Evolutionary conservation across 2,329 filamentous ascomycete genomes (phyloP), one percentile per base, ranked within the genome.

Genomic region (Orbilia ellipsospora): DNA sequence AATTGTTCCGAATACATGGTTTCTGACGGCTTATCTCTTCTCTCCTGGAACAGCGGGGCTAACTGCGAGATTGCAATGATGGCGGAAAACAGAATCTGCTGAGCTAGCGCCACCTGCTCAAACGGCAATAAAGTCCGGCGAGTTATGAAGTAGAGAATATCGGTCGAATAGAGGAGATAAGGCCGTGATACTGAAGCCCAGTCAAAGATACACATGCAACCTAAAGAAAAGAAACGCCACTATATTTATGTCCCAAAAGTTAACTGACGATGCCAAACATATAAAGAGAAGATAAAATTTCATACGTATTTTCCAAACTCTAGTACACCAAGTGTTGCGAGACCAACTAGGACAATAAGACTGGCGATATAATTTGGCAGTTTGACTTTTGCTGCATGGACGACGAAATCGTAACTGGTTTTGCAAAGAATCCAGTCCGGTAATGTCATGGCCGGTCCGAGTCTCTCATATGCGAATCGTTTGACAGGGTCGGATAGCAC

Each of bases 381-480:
- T 13, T 89, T 83, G 10, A 82, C 81, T 77, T 87, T 86, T n/a
- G 92, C 83, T 65, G 92, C 93, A 13, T 86, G 84, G 62, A 87
- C 84, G 56, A 96, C 85, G 81, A 88, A 96, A 81, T 97, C 94
- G 73, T 87, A 87, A 67, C 92, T 84, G 0, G 90, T 92, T 63
- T 86, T 83, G 83, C 89, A 90, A 77, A 87, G 85, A 77, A 87
- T 84, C 90, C 90, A 94, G 7, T 82, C 81, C 15, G 70, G 63
- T 20, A 57, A 18, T 12, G 90, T 82, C 18, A 94, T 86, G 28
- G 88, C 88, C 0, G 92, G 90, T 0, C 94, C 94, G 81, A 97
- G 93, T 56, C 93, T 89, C 81, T 97, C 93, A 83, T 97, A 97
- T 6, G 92, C 93, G 81, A 95, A 96, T 67, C 93, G 87, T 80